Conservation (phyloP, 192 early-diverging fungal genomes). For the Powellomyces hirtus region DNA sequence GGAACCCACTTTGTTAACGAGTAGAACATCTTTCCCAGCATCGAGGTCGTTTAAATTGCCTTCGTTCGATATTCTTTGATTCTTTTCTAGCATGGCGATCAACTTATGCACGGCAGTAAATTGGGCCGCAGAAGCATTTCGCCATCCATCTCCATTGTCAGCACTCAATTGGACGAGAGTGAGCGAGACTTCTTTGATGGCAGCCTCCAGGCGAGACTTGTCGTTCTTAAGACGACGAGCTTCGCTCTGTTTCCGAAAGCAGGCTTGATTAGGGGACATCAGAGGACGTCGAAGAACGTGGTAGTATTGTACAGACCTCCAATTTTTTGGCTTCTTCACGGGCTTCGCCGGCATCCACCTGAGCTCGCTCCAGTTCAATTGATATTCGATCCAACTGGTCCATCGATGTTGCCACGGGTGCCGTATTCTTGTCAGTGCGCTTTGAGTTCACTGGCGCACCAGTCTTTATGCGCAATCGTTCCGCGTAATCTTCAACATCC, state of each 20-base stretch:
- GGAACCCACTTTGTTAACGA: slow-evolving; percentile 4
- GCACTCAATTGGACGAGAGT: slow-evolving; percentile 24
- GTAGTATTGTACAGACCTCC: too few relatives aligned
- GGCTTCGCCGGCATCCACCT: slow-evolving; percentile 38
- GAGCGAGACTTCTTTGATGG: slow-evolving; percentile 43
- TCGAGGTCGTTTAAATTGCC: slow-evolving; percentile 12
- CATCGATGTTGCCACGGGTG: slow-evolving; percentile 7
- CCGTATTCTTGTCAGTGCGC: too few relatives aligned
- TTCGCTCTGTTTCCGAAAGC: slow-evolving; percentile 23
- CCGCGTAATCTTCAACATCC: slow-evolving; percentile 49
- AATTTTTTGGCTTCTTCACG: slow-evolving; percentile 26
- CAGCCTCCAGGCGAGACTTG: slow-evolving; percentile 35
- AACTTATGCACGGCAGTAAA: slow-evolving; percentile 32
- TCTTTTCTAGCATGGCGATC: slow-evolving; percentile 28
- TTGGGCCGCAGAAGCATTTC: background rate
- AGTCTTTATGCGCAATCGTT: slow-evolving; percentile 30
- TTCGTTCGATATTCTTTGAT: slow-evolving; percentile 10
- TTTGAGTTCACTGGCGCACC: background rate
- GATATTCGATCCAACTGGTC: slow-evolving; percentile 40
- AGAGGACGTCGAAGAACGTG: too few relatives aligned
- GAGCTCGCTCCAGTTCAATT: slow-evolving; percentile 44
- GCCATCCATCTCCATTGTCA: background rate
- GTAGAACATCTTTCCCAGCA: slow-evolving; percentile 7
- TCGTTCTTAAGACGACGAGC: slow-evolving; percentile 29
- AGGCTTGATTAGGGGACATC: too few relatives aligned